Conservation (phyloP, 2,329 filamentous ascomycete species). For the Metarhizium brunneum region DNA sequence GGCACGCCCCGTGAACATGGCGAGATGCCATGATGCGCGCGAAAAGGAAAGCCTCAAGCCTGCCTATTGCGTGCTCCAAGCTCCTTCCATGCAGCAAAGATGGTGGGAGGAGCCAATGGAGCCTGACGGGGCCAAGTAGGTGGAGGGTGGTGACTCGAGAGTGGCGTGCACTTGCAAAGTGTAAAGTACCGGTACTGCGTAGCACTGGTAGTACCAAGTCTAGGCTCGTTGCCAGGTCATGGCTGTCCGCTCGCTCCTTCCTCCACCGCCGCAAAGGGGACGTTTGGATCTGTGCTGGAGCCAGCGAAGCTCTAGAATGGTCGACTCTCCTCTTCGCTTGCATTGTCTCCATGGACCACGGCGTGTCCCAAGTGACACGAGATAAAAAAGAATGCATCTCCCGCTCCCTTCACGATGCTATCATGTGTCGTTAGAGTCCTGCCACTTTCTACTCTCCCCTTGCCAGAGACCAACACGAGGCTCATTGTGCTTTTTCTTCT, state of each 20-base stretch:
- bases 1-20: not conserved
- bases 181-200: not conserved
- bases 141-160: not conserved
- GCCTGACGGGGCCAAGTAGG: not conserved
- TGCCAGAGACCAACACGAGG: not conserved
- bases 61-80: not conserved
- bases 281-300: constrained; percentile 1
- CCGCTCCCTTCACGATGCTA: constrained; percentile 2
- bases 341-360: constrained; percentile 8
- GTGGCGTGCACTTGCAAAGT: constrained; percentile 3
- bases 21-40: not conserved
- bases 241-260: constrained; percentile 3
- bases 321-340: not conserved
- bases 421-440: not conserved
- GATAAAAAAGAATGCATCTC: constrained; percentile 7
- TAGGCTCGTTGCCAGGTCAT: not conserved
- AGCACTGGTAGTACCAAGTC: not conserved
- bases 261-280: constrained; percentile 1
- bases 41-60: not conserved
- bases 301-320: constrained; percentile 5
- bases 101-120: constrained; percentile 6
- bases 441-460: not conserved
- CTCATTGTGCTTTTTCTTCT: not conserved
- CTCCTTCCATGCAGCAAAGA: not conserved
- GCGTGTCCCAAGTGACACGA: constrained; percentile 9